These are phyloP conservation scores for Rhodotorula mucilaginosa DNA, from an alignment of 1,284 basidiomycete species.

Conservation along the genomic window DNA sequence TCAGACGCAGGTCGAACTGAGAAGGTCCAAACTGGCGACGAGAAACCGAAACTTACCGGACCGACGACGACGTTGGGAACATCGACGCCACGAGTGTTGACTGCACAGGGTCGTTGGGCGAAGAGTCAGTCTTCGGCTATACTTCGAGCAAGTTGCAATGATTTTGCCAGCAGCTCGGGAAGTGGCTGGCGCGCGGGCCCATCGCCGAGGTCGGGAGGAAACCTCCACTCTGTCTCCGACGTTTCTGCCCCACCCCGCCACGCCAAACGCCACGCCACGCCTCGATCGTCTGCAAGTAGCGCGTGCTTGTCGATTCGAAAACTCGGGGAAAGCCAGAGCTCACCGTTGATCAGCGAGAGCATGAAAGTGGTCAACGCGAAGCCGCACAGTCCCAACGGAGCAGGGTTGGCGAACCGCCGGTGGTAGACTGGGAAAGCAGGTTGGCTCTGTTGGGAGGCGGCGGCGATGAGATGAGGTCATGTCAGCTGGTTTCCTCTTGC, in stretches of 20 bases:
- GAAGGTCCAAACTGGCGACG: constrained; percentile 40
- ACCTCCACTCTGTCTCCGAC: not conserved
- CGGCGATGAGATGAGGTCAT: too few relatives aligned
- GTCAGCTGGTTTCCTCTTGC: not conserved
- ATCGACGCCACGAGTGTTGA: constrained; percentile 49
- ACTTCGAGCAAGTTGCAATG: accelerated
- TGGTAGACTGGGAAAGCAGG: constrained; percentile 25
- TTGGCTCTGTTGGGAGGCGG: constrained; percentile 4
- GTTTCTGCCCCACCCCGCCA: too few relatives aligned
- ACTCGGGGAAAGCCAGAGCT: not conserved
- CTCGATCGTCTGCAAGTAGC: too few relatives aligned
- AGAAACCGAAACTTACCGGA: constrained; percentile 64
- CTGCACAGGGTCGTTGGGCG: constrained; percentile 29
- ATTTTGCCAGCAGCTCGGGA: not conserved
- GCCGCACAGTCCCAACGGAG: constrained; percentile 52
- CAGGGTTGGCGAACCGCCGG: constrained; percentile 55
- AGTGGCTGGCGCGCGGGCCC: not conserved
- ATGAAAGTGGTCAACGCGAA: constrained; percentile 34
- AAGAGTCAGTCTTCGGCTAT: not conserved
- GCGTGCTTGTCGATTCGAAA: too few relatives aligned
- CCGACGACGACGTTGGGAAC: constrained; percentile 74
- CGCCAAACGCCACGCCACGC: too few relatives aligned
- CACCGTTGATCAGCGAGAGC: constrained; percentile 33
- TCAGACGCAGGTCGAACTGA: not conserved
- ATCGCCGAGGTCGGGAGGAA: not conserved